phyloP scores from a whole-genome alignment of 345 rosid species.

The Populus deltoides region DNA sequence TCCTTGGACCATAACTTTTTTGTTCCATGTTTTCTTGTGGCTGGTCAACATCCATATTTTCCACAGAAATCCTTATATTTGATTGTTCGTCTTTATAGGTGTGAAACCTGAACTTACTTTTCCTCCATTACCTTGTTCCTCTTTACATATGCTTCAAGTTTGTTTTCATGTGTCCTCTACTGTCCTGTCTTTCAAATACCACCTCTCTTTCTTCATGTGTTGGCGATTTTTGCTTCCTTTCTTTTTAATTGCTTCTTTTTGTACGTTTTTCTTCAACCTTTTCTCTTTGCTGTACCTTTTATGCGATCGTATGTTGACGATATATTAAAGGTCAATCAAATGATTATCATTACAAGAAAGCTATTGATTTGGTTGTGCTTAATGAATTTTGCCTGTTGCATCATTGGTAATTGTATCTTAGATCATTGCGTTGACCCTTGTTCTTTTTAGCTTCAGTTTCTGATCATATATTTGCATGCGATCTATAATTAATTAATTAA shows the following conservation, averaged over 20 bases:
- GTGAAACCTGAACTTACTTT: neutral
- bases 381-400: neutral
- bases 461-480: neutral
- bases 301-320: neutral
- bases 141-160: neutral
- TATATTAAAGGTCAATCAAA: neutral
- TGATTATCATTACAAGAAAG: neutral
- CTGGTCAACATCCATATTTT: neutral
- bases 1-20: neutral
- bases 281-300: neutral
- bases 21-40: neutral
- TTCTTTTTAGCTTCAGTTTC: conserved; percentile 11
- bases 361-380: neutral
- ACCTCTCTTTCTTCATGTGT: neutral
- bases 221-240: neutral
- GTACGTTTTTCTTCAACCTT: neutral
- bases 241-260: neutral
- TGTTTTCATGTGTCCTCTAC: neutral
- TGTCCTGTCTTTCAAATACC: neutral
- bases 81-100: neutral
- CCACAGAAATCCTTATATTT: neutral
- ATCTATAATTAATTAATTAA: neutral
- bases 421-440: neutral
- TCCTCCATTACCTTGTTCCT: neutral
- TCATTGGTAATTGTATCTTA: neutral